Conservation (phyloP, 805 yeast species). For the Debaryomyces tyrocola region DNA sequence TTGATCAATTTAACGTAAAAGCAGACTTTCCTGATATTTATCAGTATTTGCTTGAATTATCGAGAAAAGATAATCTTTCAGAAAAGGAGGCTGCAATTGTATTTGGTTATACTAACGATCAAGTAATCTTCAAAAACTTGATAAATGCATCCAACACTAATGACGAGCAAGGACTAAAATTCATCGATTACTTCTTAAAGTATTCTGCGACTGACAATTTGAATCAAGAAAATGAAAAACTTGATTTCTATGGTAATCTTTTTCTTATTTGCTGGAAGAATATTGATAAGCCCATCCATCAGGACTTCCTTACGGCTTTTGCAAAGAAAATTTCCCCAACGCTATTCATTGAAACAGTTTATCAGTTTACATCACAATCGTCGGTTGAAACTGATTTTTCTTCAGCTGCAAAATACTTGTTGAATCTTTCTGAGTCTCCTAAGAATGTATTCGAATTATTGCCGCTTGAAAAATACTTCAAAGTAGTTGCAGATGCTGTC, state of each 20-base stretch:
- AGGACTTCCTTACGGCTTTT: slow-evolving; percentile 9
- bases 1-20: background rate
- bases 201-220: slow-evolving; percentile 1
- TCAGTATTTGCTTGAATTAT: slow-evolving; percentile 28
- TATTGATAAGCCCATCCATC: slow-evolving; percentile 6
- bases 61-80: slow-evolving; percentile 19
- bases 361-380: slow-evolving; percentile 7
- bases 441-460: slow-evolving; percentile 2
- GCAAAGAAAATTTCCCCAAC: slow-evolving; percentile 1
- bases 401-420: slow-evolving; percentile 4
- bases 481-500: slow-evolving; percentile 12
- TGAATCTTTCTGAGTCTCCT: background rate
- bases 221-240: background rate
- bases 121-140: slow-evolving; percentile 17
- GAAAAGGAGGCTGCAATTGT: slow-evolving; percentile 21
- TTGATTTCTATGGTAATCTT: background rate
- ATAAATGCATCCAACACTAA: slow-evolving; percentile 8
- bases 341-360: slow-evolving; percentile 10
- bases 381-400: slow-evolving; percentile 12
- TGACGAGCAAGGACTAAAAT: slow-evolving; percentile 9
- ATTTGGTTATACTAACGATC: slow-evolving; percentile 14
- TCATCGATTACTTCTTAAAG: slow-evolving; percentile 12
- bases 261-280: slow-evolving; percentile 14
- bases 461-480: slow-evolving; percentile 26
- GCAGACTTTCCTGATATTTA: slow-evolving; percentile 23